Percentiles rank a stretch among this genome's conserved stretches.
Conservation (phyloP, 495 filamentous ascomycete genomes). For the Penicillium salamii region DNA sequence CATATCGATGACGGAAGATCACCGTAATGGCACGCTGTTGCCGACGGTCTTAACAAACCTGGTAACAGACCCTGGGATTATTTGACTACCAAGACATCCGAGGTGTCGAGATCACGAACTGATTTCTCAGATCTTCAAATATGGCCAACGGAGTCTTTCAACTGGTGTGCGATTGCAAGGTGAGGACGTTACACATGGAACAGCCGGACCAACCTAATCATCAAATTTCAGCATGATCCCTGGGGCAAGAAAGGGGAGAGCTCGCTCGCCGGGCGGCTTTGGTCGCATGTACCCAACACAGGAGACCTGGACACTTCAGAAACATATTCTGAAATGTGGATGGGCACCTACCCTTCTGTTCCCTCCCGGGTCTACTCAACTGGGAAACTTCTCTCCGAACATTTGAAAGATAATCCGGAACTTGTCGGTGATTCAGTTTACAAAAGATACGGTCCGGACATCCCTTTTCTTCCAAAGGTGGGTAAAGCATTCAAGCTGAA, state of each 20-base stretch:
- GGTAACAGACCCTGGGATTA: not conserved
- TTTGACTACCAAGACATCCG: not conserved
- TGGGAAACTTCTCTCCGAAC: conserved; percentile 59
- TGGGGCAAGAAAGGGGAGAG: conserved; percentile 44
- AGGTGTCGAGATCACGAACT: not conserved
- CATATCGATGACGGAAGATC: not conserved
- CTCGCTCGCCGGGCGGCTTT: conserved; percentile 37
- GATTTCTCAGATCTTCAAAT: not conserved
- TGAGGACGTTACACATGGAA: not conserved
- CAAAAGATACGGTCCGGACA: conserved; percentile 55
- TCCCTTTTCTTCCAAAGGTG: conserved; percentile 72
- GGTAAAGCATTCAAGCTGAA: not conserved
- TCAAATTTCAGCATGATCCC: conserved; percentile 33
- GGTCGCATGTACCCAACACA: conserved; percentile 37
- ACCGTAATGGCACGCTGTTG: not conserved
- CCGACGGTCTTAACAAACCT: not conserved
- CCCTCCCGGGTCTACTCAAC: conserved; percentile 58
- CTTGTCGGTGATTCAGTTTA: conserved; percentile 60
- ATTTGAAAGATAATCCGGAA: conserved; percentile 60
- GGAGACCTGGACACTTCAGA: conserved; percentile 32
- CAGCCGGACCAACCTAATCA: not conserved
- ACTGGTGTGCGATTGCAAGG: conserved; percentile 14
- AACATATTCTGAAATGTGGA: conserved; percentile 62
- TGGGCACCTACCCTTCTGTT: conserved; percentile 71
- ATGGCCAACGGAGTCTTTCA: conserved; percentile 9